Evolutionary conservation across 2,329 filamentous ascomycete species (phyloP).

Genomic region (Aspergillus intermedius): DNA sequence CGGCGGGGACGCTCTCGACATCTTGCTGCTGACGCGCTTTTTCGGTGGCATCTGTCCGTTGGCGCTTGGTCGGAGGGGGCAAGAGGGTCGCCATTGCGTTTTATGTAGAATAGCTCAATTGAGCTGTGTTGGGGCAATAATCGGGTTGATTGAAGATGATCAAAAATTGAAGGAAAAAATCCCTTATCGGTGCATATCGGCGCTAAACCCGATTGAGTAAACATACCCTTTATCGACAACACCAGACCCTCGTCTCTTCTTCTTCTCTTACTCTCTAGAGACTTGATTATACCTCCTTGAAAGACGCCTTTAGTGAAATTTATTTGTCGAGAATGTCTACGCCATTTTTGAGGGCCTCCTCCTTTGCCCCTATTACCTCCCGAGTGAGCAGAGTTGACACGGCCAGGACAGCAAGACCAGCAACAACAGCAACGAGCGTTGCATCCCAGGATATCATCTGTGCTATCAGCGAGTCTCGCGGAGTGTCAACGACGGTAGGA

Average conservation of each 20-base stretch:
- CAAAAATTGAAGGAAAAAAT: conserved; percentile 7
- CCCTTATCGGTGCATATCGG: conserved; percentile 11
- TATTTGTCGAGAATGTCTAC: not conserved
- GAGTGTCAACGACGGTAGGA: conserved; percentile 75
- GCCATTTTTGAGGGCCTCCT: conserved; percentile 9
- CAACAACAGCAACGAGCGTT: conserved; percentile 52
- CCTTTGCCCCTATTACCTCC: conserved; percentile 16
- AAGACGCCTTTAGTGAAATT: not conserved
- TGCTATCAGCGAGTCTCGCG: conserved; percentile 80
- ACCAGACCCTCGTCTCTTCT: not conserved
- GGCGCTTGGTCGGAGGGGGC: conserved; percentile 82
- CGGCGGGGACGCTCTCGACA: conserved; percentile 58
- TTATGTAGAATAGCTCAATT: not conserved
- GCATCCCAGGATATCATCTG: conserved; percentile 71
- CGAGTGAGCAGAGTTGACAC: conserved; percentile 31
- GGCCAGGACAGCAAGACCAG: conserved; percentile 44
- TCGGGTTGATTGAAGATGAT: conserved; percentile 2
- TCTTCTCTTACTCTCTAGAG: not conserved
- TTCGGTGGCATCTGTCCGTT: conserved; percentile 68
- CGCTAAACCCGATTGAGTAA: conserved; percentile 16
- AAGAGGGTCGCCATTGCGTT: conserved; percentile 66
- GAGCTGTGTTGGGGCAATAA: not conserved
- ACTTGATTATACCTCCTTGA: not conserved
- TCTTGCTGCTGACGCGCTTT: conserved; percentile 69
- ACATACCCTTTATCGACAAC: not conserved